These are phyloP conservation scores for Trifolium dubium DNA, from an alignment of 306 rosid species.

Conservation along the genomic window DNA sequence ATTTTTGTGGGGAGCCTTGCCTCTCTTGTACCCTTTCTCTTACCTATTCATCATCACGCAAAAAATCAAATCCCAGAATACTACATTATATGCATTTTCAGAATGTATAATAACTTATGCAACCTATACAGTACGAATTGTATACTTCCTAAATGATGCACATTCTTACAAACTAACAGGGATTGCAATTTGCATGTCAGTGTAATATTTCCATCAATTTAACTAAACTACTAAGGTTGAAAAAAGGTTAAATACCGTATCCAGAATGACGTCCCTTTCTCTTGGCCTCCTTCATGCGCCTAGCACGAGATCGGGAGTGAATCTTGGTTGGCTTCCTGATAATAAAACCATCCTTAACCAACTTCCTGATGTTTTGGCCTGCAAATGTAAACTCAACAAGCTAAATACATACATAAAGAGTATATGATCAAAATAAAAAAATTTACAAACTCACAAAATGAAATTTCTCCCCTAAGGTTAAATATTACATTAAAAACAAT, in stretches of 20 bases:
- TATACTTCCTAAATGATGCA: background rate
- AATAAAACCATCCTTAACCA: constrained; percentile 95
- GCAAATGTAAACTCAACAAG: background rate
- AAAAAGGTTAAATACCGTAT: constrained; percentile 57
- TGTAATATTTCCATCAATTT: background rate
- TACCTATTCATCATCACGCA: constrained; percentile 51
- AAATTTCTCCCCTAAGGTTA: background rate
- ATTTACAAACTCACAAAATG: background rate
- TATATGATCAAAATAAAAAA: no score
- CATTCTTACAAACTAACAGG: background rate
- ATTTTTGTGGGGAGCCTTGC: constrained; percentile 93
- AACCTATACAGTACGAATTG: background rate
- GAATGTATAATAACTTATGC: background rate
- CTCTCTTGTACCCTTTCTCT: constrained; percentile 94
- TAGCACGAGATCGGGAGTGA: constrained; percentile 94
- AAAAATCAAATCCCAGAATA: background rate
- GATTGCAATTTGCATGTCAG: background rate
- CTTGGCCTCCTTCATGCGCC: constrained; percentile 92
- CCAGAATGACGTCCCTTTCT: constrained; percentile 98
- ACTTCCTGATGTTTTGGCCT: constrained; percentile 90
- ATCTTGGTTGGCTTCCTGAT: constrained; percentile 97
- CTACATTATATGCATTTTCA: background rate
- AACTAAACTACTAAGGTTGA: background rate
- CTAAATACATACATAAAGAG: background rate
- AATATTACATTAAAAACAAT: background rate